Evolutionary conservation across 177 flowering plant genomes (phyloP).

Genomic region (Vitis hybrid): DNA sequence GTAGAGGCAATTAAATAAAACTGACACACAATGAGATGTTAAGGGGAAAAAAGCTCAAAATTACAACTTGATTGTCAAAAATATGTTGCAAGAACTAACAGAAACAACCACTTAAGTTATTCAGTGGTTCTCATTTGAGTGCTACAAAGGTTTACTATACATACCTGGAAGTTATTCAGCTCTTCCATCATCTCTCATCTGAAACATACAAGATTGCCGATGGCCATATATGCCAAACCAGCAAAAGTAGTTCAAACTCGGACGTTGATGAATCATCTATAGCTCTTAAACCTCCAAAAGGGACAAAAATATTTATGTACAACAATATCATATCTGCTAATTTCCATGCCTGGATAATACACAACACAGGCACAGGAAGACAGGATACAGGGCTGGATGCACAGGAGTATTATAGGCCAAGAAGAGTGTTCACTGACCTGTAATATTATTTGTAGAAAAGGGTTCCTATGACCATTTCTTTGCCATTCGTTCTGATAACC

Average conservation of each 20-base stretch:
- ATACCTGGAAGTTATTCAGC: slow-evolving; percentile 2
- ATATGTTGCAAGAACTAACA: neutral
- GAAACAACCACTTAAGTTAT: neutral
- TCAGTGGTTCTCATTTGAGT: neutral
- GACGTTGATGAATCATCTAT: neutral
- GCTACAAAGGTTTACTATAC: neutral
- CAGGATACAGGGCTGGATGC: neutral
- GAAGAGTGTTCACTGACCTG: neutral
- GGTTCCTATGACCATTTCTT: slow-evolving; percentile 35
- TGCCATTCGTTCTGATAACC: slow-evolving; percentile 46
- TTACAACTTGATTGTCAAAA: too few relatives aligned
- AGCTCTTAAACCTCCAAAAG: neutral
- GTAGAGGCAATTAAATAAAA: too few relatives aligned
- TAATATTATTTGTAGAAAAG: neutral
- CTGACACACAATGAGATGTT: too few relatives aligned
- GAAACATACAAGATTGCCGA: neutral
- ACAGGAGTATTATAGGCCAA: neutral
- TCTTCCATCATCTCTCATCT: slow-evolving; percentile 2
- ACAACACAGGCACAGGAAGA: neutral
- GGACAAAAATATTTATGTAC: neutral
- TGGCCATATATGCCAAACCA: neutral
- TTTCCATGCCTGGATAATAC: neutral
- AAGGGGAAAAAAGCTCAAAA: too few relatives aligned
- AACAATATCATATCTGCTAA: neutral
- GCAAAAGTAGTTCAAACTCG: neutral